Base-by-base conservation (phyloP, 352 stramenopile species). In the Phytophthora vignae region DNA sequence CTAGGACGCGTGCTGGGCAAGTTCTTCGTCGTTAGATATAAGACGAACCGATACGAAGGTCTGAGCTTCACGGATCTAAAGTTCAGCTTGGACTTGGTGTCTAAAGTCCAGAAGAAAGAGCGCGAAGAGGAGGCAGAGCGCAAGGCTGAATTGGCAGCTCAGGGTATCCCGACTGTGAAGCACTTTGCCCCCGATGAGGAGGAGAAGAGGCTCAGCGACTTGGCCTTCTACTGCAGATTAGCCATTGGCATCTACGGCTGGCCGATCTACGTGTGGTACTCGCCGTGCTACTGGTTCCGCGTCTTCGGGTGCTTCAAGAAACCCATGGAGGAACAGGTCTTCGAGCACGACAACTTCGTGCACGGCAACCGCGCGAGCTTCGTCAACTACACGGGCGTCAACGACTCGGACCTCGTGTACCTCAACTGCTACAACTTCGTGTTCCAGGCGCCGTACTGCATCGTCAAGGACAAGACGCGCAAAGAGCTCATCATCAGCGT, bases 211-310 rank as follows among this genome's bases (percentile, higher is more conserved):
- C 74, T 94, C 1, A 65, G 65, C 0, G 83, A 93, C 59, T 55
- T 91, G 56, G 77, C 81, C 10, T 92, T 85, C 59, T 94, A 92
- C 64, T 87, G 82, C 27, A 78, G 78, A 38, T 71, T 93, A 42
- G 83, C 87, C 0, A 88, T 91, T 56, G 87, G 87, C 14, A 93
- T 94, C 71, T 94, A 94, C 60, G 87, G 87, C 42, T 94, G 87
- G 87, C 84, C 82, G 50, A 81, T 94, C 73, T 92, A 90, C 73
- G 70, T 92, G 6, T 92, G 82, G 83, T 93, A 92, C 71, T 84
- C 84, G 56, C 87, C 87, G 31, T 84, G 87, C 63, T 81, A 79
- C 67, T 92, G 83, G 80, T 90, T 91, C 75, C 83, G 82, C 31
- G 70, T 91, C 7, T 90, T 91, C 42, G 73, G 76, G 53, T 94